Evolutionary conservation across 1,284 basidiomycete species (phyloP), one percentile per base, ranked within the genome.

Genomic region (Sutorius eximius): DNA sequence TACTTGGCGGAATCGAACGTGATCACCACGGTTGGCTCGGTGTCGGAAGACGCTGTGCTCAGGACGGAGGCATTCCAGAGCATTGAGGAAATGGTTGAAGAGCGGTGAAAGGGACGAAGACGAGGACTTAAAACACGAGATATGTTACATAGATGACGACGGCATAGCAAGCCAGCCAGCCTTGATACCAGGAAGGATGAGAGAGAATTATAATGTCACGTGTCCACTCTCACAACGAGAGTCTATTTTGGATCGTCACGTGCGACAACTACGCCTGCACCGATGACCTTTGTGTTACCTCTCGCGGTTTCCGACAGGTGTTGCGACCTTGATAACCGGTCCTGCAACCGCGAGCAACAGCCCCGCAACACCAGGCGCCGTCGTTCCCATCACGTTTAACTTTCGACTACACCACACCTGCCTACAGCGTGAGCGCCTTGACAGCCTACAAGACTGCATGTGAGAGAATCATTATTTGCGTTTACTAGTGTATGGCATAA

Each of bases 1-100:
- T 94, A 95, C 64, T 91, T 88, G 8, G 80, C 85, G 46, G 83
- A 79, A 63, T 91, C 88, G 65, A 93, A 92, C 6, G 82, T 77
- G 55, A 95, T 73, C 56, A 89, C 73, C 29, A 95, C 73, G 4
- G 86, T 80, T 0, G 93, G 85, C 61, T 93, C 89, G 1, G 91
- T 88, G 70, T 94, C 91, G 15, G 87, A 83, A 2, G 90, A 81
- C 18, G 76, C 63, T 0, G 80, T 71, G 36, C 78, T 81, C 48
- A 86, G 69, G 29, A 85, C 80, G 3, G 80, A 79, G 3, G 82
- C 74, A 20, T 77, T 81, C 86, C 87, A 89, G 56, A 77, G 75
- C 81, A 82, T 82, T 46, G 66, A 52, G 37, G 15, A 44, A 33
- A 42, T 46, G 36, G 43, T 33, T n/a, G 64, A 46, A 5, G 57